phyloP scores from a whole-genome alignment of 257 asterid species.

The Jasminum sambac region DNA sequence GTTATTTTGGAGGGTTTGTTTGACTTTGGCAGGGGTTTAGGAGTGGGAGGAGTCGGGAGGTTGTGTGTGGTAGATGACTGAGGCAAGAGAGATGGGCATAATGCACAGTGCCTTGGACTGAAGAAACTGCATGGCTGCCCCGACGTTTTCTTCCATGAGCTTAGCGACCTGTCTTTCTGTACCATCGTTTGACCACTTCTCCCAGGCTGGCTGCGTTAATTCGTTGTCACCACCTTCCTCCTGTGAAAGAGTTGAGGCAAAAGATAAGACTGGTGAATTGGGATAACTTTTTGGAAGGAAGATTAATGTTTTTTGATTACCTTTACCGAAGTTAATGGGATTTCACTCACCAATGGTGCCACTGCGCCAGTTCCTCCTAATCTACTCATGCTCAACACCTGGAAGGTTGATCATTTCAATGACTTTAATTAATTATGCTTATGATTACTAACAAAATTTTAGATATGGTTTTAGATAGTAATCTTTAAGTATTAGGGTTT shows the following conservation, averaged over 20 bases:
- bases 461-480: background rate
- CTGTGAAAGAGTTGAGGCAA: constrained; percentile 39
- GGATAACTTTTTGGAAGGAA: background rate
- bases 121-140: constrained; percentile 96
- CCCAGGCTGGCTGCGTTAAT: constrained; percentile 89
- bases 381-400: constrained; percentile 99
- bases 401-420: constrained; percentile 29
- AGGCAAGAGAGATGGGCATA: constrained; percentile 94
- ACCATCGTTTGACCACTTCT: constrained; percentile 98
- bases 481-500: background rate
- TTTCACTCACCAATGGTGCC: constrained; percentile 95
- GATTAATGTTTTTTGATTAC: constrained; percentile 32
- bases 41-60: constrained; percentile 62
- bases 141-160: constrained; percentile 98
- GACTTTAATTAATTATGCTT: constrained; percentile 18
- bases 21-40: constrained; percentile 67
- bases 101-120: constrained; percentile 97
- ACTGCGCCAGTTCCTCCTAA: constrained; percentile 99
- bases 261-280: background rate
- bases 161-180: constrained; percentile 95
- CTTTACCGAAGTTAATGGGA: constrained; percentile 78
- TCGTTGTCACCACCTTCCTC: constrained; percentile 70
- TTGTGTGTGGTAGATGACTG: constrained; percentile 80
- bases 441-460: constrained; percentile 8
- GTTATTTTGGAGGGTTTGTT: constrained; percentile 32